These are phyloP conservation scores for Solanum lignicaule DNA, from an alignment of 257 asterid species.

Conservation along the genomic window DNA sequence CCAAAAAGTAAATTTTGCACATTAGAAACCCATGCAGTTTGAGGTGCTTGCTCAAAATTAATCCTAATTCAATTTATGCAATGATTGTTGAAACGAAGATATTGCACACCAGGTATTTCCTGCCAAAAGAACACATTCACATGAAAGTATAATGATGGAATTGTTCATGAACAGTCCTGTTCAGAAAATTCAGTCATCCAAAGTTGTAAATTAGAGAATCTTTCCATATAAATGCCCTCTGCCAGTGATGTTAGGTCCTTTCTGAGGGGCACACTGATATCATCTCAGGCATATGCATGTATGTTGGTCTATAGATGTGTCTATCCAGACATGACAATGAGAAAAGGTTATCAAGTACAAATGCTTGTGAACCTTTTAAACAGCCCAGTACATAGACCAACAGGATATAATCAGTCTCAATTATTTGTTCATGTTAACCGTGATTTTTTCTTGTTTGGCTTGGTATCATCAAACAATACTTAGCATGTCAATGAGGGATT, in stretches of 20 bases:
- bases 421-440: background rate
- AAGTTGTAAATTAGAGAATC: background rate
- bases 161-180: background rate
- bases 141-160: background rate
- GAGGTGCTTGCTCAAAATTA: background rate
- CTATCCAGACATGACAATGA: background rate
- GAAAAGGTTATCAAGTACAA: background rate
- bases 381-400: background rate
- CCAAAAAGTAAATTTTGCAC: constrained; percentile 13
- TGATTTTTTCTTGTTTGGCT: background rate
- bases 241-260: background rate
- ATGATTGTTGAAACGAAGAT: background rate
- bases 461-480: background rate
- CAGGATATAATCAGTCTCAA: background rate
- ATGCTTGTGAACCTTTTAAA: background rate
- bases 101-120: background rate
- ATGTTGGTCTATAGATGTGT: background rate
- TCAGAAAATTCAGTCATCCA: background rate
- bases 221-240: background rate
- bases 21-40: background rate
- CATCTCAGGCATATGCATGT: background rate
- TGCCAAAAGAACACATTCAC: background rate
- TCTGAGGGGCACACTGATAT: background rate
- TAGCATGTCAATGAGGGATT: background rate
- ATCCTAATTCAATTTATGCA: background rate